Conservation (phyloP, 352 stramenopile genomes). For the Phytophthora vignae region DNA sequence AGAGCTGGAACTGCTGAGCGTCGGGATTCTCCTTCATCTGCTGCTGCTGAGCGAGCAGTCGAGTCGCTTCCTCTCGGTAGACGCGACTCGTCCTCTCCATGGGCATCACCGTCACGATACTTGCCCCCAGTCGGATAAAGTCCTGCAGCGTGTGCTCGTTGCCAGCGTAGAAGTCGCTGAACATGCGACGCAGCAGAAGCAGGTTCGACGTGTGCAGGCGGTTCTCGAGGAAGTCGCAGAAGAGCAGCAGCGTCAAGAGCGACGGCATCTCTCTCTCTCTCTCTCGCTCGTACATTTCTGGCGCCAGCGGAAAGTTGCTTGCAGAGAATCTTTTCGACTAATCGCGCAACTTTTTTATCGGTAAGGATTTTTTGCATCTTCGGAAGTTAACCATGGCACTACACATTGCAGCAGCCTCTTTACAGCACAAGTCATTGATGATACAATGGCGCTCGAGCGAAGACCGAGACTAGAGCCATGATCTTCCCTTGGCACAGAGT, state of each 20-base stretch:
- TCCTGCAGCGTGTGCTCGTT: constrained; percentile 42
- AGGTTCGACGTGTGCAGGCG: constrained; percentile 39
- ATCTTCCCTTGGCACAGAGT: no score
- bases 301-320: no score
- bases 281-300: no score
- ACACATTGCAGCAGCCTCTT: no score
- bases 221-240: constrained; percentile 48
- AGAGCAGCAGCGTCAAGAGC: constrained; percentile 23
- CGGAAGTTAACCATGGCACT: no score
- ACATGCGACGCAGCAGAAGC: constrained; percentile 36
- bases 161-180: constrained; percentile 35
- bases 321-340: no score
- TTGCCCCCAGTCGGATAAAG: constrained; percentile 45
- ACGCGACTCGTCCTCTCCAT: constrained; percentile 13
- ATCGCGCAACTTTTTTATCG: no score
- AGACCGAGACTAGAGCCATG: no score
- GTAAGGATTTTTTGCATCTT: no score
- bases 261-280: constrained; percentile 7
- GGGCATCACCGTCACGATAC: constrained; percentile 40
- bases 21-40: not conserved
- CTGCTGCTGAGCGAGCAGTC: constrained; percentile 15
- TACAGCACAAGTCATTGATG: no score
- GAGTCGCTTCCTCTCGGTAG: constrained; percentile 19
- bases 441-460: no score
- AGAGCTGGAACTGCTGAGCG: not conserved